phyloP scores from a whole-genome alignment of 2,329 filamentous ascomycete genomes.

The Diaporthe sp. region DNA sequence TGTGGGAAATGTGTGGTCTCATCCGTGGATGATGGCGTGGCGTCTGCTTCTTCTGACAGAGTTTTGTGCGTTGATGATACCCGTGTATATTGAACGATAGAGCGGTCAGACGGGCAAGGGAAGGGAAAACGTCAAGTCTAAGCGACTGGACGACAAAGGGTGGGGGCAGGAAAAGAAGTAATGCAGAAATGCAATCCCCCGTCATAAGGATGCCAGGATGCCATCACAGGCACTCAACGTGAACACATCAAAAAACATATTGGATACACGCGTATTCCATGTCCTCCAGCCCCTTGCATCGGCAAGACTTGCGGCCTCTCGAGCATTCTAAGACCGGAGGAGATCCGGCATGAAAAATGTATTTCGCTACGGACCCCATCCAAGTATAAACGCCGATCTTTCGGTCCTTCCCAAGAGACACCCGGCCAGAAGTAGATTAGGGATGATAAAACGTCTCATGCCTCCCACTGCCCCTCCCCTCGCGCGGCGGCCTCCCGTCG shows the following conservation, averaged over 20 bases:
- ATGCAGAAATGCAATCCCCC: too few species aligned
- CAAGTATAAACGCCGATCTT: background rate
- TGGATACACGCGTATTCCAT: background rate
- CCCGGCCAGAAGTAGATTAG: constrained; percentile 2
- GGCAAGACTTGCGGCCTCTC: background rate
- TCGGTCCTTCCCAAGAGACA: background rate
- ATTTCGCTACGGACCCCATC: background rate
- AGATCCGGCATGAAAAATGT: background rate
- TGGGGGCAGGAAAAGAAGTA: background rate
- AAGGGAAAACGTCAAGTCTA: background rate
- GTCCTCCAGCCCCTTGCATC: background rate
- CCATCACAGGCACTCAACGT: too few species aligned
- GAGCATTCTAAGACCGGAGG: background rate
- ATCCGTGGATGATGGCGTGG: background rate
- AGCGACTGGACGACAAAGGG: background rate
- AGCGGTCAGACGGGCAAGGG: background rate
- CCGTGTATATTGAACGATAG: background rate
- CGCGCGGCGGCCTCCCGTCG: background rate
- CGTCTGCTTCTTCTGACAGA: background rate
- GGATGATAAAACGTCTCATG: constrained; percentile 47
- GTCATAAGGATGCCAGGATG: background rate
- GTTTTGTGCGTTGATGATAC: background rate
- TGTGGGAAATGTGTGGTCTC: background rate
- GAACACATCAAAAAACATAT: background rate
- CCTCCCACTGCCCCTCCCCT: constrained; percentile 36